A percentile compares a stretch with the other conserved stretches of the same genome.
Conservation (phyloP, 2,329 filamentous ascomycete species). For the Teratosphaeria viscida region DNA sequence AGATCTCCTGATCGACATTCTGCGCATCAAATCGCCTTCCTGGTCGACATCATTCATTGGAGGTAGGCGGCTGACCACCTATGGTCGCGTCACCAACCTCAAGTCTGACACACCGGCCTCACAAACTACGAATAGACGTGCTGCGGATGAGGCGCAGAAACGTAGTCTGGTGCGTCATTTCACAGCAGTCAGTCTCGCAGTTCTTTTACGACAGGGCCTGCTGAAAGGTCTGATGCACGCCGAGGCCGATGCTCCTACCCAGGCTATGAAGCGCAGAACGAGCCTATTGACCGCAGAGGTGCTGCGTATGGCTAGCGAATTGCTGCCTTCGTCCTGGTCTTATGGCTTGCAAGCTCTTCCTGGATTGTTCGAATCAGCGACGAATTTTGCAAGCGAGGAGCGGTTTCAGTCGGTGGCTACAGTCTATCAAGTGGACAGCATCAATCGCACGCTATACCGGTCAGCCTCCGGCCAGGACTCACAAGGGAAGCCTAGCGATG, state of each 20-base stretch:
- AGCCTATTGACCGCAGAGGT: conserved; percentile 86
- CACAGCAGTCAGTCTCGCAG: conserved; percentile 74
- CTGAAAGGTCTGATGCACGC: conserved; percentile 44
- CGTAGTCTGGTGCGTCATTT: conserved; percentile 86
- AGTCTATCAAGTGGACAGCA: conserved; percentile 95
- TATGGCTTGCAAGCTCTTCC: conserved; percentile 78
- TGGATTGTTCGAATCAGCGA: conserved; percentile 67
- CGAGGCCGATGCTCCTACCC: conserved; percentile 57
- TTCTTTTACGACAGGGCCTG: conserved; percentile 73
- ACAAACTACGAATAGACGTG: conserved; percentile 46
- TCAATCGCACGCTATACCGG: conserved; percentile 82
- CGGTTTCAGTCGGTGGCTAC: conserved; percentile 78
- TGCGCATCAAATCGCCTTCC: conserved; percentile 84
- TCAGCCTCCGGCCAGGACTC: conserved; percentile 44
- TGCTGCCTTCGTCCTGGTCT: conserved; percentile 74
- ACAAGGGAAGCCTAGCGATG: conserved; percentile 13
- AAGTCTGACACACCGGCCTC: conserved; percentile 48
- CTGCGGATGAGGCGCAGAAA: conserved; percentile 54
- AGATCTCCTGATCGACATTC: conserved; percentile 71
- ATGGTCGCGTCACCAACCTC: conserved; percentile 83
- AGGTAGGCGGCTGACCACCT: conserved; percentile 84
- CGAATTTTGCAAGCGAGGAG: conserved; percentile 58
- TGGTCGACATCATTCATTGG: conserved; percentile 96
- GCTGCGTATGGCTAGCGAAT: conserved; percentile 74
- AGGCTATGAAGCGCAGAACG: conserved; percentile 71